Evolutionary conservation across 495 filamentous ascomycete species (phyloP).

Genomic region (Penicillium pulvis): DNA sequence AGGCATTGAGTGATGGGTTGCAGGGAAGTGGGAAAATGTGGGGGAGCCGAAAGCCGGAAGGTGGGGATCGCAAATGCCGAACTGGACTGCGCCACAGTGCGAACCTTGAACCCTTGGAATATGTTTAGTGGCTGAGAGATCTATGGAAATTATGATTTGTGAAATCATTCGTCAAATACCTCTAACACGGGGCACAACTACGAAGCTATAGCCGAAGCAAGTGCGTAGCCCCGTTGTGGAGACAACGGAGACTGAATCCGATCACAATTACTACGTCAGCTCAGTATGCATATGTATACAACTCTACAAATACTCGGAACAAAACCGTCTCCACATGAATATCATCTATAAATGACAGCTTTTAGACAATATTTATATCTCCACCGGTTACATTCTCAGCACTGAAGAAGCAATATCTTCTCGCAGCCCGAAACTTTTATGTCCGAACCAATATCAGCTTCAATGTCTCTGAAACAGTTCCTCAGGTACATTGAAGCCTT

Average conservation of each 20-base stretch:
- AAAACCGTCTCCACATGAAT: not conserved
- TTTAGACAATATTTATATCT: too few species aligned
- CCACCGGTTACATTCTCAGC: not conserved
- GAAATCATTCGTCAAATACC: too few species aligned
- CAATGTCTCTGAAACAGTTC: conserved; percentile 6
- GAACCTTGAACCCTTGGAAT: too few species aligned
- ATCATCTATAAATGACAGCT: not conserved
- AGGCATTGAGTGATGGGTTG: not conserved
- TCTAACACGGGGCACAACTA: too few species aligned
- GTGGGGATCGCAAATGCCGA: conserved; percentile 2
- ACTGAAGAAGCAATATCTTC: not conserved
- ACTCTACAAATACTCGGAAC: not conserved
- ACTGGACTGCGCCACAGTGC: not conserved
- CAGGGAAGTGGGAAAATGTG: conserved; percentile 7
- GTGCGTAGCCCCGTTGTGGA: too few species aligned
- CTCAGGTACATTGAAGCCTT: conserved; percentile 12
- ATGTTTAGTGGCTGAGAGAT: too few species aligned
- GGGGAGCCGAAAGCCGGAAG: conserved; percentile 1
- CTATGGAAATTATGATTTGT: too few species aligned
- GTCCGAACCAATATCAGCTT: not conserved
- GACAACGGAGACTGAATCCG: too few species aligned
- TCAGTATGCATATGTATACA: not conserved
- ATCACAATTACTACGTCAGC: not conserved
- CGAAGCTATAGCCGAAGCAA: too few species aligned
- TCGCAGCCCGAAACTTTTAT: not conserved